A percentile compares a stretch with the other conserved stretches of the same genome.
These are phyloP conservation scores for Colletotrichum paranaense DNA, from an alignment of 2,329 filamentous ascomycete species.

Conservation along the genomic window DNA sequence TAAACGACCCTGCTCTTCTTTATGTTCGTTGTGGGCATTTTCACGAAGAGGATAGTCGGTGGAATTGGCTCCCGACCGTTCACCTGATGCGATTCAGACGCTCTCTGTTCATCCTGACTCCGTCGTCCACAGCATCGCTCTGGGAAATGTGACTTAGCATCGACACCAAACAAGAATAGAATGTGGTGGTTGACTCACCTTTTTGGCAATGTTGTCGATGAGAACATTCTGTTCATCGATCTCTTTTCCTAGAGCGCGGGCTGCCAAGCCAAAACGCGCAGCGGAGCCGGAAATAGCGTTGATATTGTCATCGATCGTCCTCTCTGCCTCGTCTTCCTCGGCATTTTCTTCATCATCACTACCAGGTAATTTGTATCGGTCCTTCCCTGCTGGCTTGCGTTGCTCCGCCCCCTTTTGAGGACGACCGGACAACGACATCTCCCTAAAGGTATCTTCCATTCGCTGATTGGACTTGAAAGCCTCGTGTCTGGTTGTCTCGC, in stretches of 20 bases:
- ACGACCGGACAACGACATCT: constrained; percentile 42
- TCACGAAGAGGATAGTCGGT: not conserved
- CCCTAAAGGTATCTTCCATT: constrained; percentile 63
- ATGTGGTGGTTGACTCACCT: no score
- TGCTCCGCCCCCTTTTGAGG: no score
- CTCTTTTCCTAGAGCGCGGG: constrained; percentile 77
- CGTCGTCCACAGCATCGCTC: constrained; percentile 87
- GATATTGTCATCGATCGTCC: no score
- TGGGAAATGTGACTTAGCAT: constrained; percentile 50
- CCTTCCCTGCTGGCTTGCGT: no score
- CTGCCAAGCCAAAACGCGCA: no score
- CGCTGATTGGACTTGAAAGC: constrained; percentile 63
- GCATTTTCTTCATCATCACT: no score
- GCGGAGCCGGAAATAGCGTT: no score
- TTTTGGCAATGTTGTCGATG: constrained; percentile 78
- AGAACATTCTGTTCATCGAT: constrained; percentile 80
- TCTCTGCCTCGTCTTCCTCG: no score
- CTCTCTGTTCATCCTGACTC: constrained; percentile 82
- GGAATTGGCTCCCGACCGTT: not conserved
- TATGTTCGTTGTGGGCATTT: not conserved
- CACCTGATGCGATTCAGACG: constrained; percentile 72
- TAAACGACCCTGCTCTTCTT: not conserved
- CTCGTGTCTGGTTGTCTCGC: constrained; percentile 69
- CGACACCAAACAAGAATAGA: no score
- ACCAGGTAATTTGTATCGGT: no score